phyloP scores from a whole-genome alignment of 768 basidiomycete genomes.

The Kondoa malvinella region DNA sequence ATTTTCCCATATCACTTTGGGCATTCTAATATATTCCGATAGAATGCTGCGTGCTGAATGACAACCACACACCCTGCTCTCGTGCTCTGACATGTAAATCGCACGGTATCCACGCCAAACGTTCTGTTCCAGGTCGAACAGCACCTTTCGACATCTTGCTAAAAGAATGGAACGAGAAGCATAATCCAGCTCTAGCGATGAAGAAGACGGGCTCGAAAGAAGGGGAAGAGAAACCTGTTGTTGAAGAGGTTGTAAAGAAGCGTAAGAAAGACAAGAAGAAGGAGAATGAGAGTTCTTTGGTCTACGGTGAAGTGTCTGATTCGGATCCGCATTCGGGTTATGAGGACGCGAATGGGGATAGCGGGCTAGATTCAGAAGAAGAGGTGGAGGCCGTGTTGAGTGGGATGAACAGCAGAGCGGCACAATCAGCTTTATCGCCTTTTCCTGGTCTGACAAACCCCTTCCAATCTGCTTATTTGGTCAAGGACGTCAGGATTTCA shows the following conservation, averaged over 20 bases:
- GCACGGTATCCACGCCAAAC: conserved; percentile 91
- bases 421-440: conserved; percentile 37
- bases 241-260: conserved; percentile 17
- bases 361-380: conserved; percentile 54
- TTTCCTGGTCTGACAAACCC: conserved; percentile 39
- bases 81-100: conserved; percentile 95
- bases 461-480: neutral
- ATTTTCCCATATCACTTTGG: too few species aligned
- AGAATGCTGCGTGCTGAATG: conserved; percentile 94
- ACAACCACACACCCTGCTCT: conserved; percentile 78
- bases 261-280: conserved; percentile 12
- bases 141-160: conserved; percentile 68
- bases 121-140: conserved; percentile 71
- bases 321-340: conserved; percentile 51
- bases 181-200: conserved; percentile 28
- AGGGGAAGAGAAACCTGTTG: conserved; percentile 40
- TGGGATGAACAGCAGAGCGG: conserved; percentile 34
- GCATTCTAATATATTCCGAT: too few species aligned
- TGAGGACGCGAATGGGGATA: conserved; percentile 33
- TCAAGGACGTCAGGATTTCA: neutral
- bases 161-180: conserved; percentile 51
- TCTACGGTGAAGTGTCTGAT: conserved; percentile 42
- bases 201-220: conserved; percentile 59
- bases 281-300: conserved; percentile 8
- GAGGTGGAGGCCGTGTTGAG: conserved; percentile 60